Evolutionary conservation across 164 flowering plant genomes (phyloP).

Genomic region (Brasenia schreberi): DNA sequence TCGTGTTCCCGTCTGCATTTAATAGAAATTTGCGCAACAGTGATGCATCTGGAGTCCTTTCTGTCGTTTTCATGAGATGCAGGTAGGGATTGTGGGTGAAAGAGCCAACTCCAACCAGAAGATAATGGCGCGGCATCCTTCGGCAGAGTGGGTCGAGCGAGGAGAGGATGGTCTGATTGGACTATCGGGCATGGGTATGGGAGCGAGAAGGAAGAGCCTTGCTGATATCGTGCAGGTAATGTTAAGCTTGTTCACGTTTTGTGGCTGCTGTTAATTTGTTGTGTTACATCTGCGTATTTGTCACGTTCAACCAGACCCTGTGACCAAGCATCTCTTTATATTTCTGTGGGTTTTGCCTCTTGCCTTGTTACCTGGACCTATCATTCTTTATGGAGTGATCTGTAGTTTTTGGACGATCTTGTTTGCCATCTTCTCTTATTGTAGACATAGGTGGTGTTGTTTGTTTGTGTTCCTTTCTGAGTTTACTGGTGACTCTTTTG

Average conservation of each 20-base stretch:
- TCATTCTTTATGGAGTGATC: background rate
- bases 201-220: slow-evolving; percentile 63
- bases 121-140: slow-evolving; percentile 29
- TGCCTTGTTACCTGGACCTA: background rate
- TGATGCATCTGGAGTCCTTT: background rate
- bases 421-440: too few species aligned
- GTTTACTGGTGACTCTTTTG: too few species aligned
- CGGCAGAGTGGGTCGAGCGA: slow-evolving; percentile 46
- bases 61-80: background rate
- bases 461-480: too few species aligned
- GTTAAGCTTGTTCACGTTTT: background rate
- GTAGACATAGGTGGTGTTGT: too few species aligned
- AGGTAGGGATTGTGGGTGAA: slow-evolving; percentile 17
- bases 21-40: too few species aligned
- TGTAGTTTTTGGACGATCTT: too few species aligned
- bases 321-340: background rate
- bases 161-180: slow-evolving; percentile 26
- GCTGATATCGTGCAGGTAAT: slow-evolving; percentile 84
- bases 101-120: slow-evolving; percentile 23
- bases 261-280: background rate
- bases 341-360: background rate
- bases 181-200: slow-evolving; percentile 33
- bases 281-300: background rate
- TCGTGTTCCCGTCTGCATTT: too few species aligned
- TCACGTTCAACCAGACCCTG: background rate